Evolutionary conservation across 139 green algal species (phyloP), one percentile per base, ranked within the genome.

Genomic region (Pleodorina starrii): DNA sequence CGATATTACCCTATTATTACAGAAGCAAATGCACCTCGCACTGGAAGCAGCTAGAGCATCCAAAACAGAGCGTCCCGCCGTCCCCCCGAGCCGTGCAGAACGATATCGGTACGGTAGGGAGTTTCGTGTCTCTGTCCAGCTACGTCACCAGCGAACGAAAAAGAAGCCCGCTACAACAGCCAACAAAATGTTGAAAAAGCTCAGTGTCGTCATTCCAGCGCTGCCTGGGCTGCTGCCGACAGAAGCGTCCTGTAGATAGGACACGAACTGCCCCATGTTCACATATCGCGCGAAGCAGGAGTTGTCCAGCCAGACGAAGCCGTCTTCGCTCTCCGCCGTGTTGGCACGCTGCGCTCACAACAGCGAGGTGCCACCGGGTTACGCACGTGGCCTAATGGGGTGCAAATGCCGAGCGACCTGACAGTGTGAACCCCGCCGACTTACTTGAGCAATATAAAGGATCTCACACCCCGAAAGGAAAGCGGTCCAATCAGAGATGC

Each of bases 371-470:
- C n/a, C n/a, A n/a, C n/a, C n/a, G n/a, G n/a, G n/a, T n/a, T n/a
- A n/a, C n/a, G n/a, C n/a, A n/a, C n/a, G n/a, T n/a, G n/a, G n/a
- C n/a, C n/a, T n/a, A n/a, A n/a, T n/a, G n/a, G n/a, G n/a, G n/a
- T n/a, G n/a, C n/a, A n/a, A n/a, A n/a, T n/a, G n/a, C n/a, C n/a
- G n/a, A n/a, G n/a, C n/a, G n/a, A n/a, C n/a, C n/a, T n/a, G n/a
- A n/a, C n/a, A n/a, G 1, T 23, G 43, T 44, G 44, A 25, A 2
- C 12, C 44, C 5, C 35, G 35, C 9, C 29, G 57, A 46, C 36
- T n/a, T 29, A 79, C 82, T 46, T 88, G 63, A 40, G 82, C 82
- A 32, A 88, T 88, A 43, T 88, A 88, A 2, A 88, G 60, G 17
- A 88, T 7, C 46, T 88, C 82, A n/a, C 82, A 88, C 6, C 35